Conservation (phyloP, 345 rosid genomes). For the Dipteronia dyeriana region DNA sequence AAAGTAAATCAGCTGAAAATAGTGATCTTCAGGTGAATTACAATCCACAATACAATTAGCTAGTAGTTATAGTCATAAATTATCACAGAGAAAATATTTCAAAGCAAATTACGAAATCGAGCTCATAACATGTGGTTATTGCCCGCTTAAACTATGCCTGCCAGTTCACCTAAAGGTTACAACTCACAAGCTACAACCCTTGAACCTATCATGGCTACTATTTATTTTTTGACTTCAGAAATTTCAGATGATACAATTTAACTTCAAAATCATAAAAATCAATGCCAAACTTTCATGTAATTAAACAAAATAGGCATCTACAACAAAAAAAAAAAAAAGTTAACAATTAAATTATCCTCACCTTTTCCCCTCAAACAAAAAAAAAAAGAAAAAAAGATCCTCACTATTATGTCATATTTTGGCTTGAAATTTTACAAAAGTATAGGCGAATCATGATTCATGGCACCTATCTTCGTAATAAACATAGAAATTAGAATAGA, state of each 20-base stretch:
- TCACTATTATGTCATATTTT: no score
- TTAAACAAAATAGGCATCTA: not conserved
- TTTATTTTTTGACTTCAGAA: not conserved
- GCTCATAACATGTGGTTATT: not conserved
- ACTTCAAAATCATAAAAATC: not conserved
- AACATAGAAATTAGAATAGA: not conserved
- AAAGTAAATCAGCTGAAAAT: not conserved
- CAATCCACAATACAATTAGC: not conserved
- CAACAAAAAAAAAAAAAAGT: not conserved
- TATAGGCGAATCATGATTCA: no score
- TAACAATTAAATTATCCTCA: not conserved
- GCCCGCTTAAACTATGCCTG: not conserved
- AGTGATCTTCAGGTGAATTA: not conserved
- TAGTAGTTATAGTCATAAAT: not conserved
- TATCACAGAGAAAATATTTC: not conserved
- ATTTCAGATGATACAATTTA: not conserved
- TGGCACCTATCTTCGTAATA: no score
- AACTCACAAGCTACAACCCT: not conserved
- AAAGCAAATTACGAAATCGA: not conserved
- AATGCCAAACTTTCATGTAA: not conserved
- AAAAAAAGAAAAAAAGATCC: no score
- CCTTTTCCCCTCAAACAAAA: no score
- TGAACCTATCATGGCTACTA: not conserved
- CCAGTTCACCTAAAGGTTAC: not conserved
- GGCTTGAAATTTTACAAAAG: no score